Evolutionary conservation across 495 filamentous ascomycete genomes (phyloP).

Genomic region (Platismatia glauca): DNA sequence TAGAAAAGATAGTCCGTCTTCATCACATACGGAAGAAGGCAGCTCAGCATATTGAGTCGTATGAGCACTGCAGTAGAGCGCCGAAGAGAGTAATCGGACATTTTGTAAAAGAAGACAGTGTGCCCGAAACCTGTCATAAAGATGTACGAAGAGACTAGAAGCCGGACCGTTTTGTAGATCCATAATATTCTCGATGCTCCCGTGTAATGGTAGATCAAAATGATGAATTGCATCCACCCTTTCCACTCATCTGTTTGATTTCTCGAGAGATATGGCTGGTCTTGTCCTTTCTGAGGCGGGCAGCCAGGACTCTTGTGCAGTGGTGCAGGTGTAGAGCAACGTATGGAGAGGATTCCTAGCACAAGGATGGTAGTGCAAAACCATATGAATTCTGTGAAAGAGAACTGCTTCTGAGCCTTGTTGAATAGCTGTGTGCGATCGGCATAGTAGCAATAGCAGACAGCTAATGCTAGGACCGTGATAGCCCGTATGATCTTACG

Average conservation of each 20-base stretch:
- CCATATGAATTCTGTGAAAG: slow-evolving; percentile 31
- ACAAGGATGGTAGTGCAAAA: slow-evolving; percentile 29
- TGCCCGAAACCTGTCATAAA: slow-evolving; percentile 56
- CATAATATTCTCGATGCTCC: slow-evolving; percentile 40
- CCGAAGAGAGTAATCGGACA: slow-evolving; percentile 44
- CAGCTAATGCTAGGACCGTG: slow-evolving; percentile 30
- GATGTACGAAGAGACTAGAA: slow-evolving; percentile 51
- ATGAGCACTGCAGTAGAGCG: slow-evolving; percentile 42
- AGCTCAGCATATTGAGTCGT: slow-evolving; percentile 47
- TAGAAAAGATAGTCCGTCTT: slow-evolving; percentile 48
- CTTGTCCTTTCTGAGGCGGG: slow-evolving; percentile 11
- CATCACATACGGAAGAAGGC: slow-evolving; percentile 48
- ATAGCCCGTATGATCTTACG: slow-evolving; percentile 23
- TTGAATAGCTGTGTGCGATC: slow-evolving; percentile 49
- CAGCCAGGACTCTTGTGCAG: not conserved
- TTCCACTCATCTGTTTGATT: slow-evolving; percentile 56
- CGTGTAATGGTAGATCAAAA: slow-evolving; percentile 52
- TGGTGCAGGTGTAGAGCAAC: slow-evolving; percentile 20
- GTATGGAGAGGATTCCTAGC: slow-evolving; percentile 33
- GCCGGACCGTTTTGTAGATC: slow-evolving; percentile 46
- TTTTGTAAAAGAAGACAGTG: slow-evolving; percentile 46
- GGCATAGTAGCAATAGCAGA: slow-evolving; percentile 45
- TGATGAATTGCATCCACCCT: slow-evolving; percentile 53
- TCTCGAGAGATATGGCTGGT: slow-evolving; percentile 38
- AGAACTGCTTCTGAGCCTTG: slow-evolving; percentile 48